Evolutionary conservation across 441 rosid genomes (phyloP).

Genomic region (Bocquillonia castaneifolia): DNA sequence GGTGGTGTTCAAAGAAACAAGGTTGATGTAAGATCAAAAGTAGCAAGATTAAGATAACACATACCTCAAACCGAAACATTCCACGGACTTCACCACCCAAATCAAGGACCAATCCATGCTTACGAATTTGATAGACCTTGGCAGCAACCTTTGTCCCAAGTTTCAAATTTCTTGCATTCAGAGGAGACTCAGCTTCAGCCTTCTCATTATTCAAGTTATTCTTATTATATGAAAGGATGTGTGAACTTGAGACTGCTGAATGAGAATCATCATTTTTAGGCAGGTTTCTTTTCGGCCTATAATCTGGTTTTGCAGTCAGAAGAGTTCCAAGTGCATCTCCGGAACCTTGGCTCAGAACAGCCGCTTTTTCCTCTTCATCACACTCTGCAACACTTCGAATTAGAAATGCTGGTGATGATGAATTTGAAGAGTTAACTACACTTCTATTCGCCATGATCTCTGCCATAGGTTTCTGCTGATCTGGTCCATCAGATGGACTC

Average conservation of each 20-base stretch:
- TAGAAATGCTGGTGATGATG: constrained; percentile 52
- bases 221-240: constrained; percentile 15
- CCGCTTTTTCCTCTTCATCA: constrained; percentile 63
- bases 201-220: constrained; percentile 23
- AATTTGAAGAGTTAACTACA: constrained; percentile 25
- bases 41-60: constrained; percentile 13
- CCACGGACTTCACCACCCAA: constrained; percentile 87
- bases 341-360: constrained; percentile 31
- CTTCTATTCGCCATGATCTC: constrained; percentile 22
- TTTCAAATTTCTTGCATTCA: constrained; percentile 47
- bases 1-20: not conserved
- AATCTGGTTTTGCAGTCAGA: constrained; percentile 21
- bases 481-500: constrained; percentile 32
- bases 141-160: constrained; percentile 61
- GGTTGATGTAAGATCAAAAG: not conserved
- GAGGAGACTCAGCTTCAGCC: constrained; percentile 25
- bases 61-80: constrained; percentile 84
- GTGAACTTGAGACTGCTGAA: constrained; percentile 24
- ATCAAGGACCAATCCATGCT: constrained; percentile 82
- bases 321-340: constrained; percentile 29
- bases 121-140: constrained; percentile 59
- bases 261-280: constrained; percentile 21
- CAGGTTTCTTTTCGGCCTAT: constrained; percentile 27
- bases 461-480: constrained; percentile 33
- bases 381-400: constrained; percentile 88